These are phyloP conservation scores for Hypoxylon sp. DNA, from an alignment of 2,329 filamentous ascomycete species.

Conservation along the genomic window DNA sequence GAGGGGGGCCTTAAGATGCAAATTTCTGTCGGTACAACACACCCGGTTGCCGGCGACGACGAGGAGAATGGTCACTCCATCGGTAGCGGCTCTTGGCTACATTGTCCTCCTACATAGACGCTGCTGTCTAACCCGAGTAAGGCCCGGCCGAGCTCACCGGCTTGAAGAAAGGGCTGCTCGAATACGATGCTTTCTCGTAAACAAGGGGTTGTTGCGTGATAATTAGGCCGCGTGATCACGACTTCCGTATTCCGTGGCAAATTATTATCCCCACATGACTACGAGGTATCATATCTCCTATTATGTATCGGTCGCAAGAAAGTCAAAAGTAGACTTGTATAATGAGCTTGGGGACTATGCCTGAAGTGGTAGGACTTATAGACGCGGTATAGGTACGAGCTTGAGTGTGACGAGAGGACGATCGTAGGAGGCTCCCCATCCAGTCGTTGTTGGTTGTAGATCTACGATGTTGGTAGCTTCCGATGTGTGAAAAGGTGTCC, in stretches of 20 bases:
- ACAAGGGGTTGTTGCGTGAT: slow-evolving; percentile 9
- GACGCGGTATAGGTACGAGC: slow-evolving; percentile 9
- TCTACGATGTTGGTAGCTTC: slow-evolving; percentile 14
- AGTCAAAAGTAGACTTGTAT: background rate
- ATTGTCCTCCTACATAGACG: background rate
- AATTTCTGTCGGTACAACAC: background rate
- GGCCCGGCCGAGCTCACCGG: background rate
- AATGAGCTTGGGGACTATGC: background rate
- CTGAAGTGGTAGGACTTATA: slow-evolving; percentile 5
- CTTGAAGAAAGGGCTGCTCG: background rate
- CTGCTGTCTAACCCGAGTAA: background rate
- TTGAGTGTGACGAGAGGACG: background rate
- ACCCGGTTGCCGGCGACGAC: background rate
- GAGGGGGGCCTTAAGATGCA: background rate
- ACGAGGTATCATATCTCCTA: background rate
- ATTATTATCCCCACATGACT: slow-evolving; percentile 1
- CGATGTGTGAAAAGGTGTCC: background rate
- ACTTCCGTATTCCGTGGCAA: slow-evolving; percentile 14
- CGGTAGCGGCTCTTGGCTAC: background rate
- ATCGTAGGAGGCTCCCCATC: background rate
- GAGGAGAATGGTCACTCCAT: background rate
- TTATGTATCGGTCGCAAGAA: background rate
- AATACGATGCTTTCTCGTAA: slow-evolving; percentile 9
- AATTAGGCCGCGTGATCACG: slow-evolving; percentile 11
- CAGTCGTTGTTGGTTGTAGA: background rate